phyloP scores from a whole-genome alignment of 2,329 filamentous ascomycete genomes.

The Penicillium sp. region DNA sequence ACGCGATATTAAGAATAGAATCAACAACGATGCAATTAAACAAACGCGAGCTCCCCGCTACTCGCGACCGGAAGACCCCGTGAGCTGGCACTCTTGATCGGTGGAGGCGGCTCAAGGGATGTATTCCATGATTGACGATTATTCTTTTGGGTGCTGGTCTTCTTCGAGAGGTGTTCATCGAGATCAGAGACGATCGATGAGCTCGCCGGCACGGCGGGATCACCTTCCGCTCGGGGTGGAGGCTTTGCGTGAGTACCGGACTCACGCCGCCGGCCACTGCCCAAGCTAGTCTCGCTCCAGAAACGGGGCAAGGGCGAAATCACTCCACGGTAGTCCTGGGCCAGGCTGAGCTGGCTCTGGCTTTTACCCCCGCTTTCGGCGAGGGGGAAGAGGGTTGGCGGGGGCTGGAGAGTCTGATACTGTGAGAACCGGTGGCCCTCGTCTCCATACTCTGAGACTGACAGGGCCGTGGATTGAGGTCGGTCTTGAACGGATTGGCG shows the following conservation, averaged over 20 bases:
- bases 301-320: constrained; percentile 35
- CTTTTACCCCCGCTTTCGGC: constrained; percentile 18
- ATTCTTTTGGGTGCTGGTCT: constrained; percentile 9
- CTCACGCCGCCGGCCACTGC: constrained; percentile 22
- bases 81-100: constrained; percentile 10
- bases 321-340: constrained; percentile 34
- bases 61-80: constrained; percentile 21
- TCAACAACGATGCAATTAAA: constrained; percentile 10
- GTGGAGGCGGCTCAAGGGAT: constrained; percentile 14
- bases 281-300: constrained; percentile 34
- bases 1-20: constrained; percentile 1
- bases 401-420: constrained; percentile 28
- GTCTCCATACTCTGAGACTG: constrained; percentile 34
- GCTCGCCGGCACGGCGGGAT: constrained; percentile 15
- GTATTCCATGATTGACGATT: constrained; percentile 10
- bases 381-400: constrained; percentile 18
- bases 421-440: constrained; percentile 30
- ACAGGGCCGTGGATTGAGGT: constrained; percentile 31
- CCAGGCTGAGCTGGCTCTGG: constrained; percentile 34
- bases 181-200: constrained; percentile 22
- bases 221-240: constrained; percentile 4
- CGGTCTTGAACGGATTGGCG: constrained; percentile 30
- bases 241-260: constrained; percentile 13
- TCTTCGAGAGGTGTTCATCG: constrained; percentile 21
- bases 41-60: constrained; percentile 24